These are phyloP conservation scores for Kodamaea fukazawae DNA, from an alignment of 805 yeast species.

Conservation along the genomic window DNA sequence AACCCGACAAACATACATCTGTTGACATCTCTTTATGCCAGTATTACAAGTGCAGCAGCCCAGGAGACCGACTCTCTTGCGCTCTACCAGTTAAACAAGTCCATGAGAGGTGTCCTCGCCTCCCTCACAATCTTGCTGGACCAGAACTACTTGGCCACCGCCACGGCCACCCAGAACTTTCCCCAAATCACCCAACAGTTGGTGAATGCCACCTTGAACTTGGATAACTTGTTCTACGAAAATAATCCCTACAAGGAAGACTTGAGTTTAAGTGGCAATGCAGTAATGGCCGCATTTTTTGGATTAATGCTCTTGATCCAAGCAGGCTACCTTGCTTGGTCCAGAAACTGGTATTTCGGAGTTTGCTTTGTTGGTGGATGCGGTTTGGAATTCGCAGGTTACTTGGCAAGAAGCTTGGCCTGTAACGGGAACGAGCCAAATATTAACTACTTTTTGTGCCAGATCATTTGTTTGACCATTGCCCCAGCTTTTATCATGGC, in stretches of 20 bases:
- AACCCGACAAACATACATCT: slow-evolving; percentile 1
- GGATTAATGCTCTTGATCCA: slow-evolving; percentile 10
- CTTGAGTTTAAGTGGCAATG: slow-evolving; percentile 15
- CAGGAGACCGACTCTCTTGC: slow-evolving; percentile 3
- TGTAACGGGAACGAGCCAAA: slow-evolving; percentile 1
- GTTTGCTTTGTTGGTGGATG: slow-evolving; percentile 7
- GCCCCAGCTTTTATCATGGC: slow-evolving; percentile 16
- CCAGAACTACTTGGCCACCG: slow-evolving; percentile 35
- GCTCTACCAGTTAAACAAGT: slow-evolving; percentile 1
- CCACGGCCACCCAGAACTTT: slow-evolving; percentile 26
- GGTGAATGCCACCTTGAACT: slow-evolving; percentile 31
- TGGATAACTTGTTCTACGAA: slow-evolving; percentile 27
- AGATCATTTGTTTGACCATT: slow-evolving; percentile 12
- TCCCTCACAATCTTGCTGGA: slow-evolving; percentile 34
- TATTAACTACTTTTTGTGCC: slow-evolving; percentile 9
- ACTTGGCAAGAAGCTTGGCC: slow-evolving; percentile 9
- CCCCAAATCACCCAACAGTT: slow-evolving; percentile 32
- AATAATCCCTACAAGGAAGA: slow-evolving; percentile 17
- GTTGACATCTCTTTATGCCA: background rate
- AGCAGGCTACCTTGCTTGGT: slow-evolving; percentile 12
- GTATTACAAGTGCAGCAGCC: slow-evolving; percentile 1
- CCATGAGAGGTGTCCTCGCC: slow-evolving; percentile 34
- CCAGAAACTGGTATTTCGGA: slow-evolving; percentile 19
- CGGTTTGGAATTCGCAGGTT: slow-evolving; percentile 13
- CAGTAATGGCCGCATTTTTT: slow-evolving; percentile 14